Evolutionary conservation across 306 rosid genomes (phyloP), one percentile per base, ranked within the genome.

Genomic region (Amphicarpaea edgeworthii): DNA sequence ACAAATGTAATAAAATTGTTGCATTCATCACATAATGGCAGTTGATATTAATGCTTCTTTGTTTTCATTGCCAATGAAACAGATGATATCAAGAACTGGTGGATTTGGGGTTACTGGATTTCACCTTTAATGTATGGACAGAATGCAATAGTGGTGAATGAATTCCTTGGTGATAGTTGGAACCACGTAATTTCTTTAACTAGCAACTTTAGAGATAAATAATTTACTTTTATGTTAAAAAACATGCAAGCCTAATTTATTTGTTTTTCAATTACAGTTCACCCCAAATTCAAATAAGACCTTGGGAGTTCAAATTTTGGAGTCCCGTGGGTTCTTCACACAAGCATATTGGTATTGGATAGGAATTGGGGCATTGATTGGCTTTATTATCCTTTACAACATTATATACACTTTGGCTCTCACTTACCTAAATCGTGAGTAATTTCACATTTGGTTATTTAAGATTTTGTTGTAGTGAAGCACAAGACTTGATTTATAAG

Each of bases 71-170:
- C 8, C 65, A 24, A 76, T 68, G 28, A 75, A 54, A 69, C 79
- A 88, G 93, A 85, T 24, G 71, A 83, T 68, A 83, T 89, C 68
- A 85, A 85, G 67, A 6, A 17, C 1, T 86, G 93, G 93, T 83
- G 88, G 83, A 83, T 83, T 59, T 89, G 90, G 89, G 89, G 84
- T 63, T 86, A 81, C 60, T 86, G 88, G 90, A 73, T 79, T 10
- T 89, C 90, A 64, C 93, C 93, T 14, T 38, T 89, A 73, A 88
- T 76, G 86, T 88, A 84, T 61, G 90, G 86, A 21, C 90, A 84
- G 54, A 88, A 84, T 84, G 93, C 90, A 12, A 45, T 89, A 19
- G 41, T 76, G 68, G 82, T 66, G 20, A 89, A 89, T 74, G 93
- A 89, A 70, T 86, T 89, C 79, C 87, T 89, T 41, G 93, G 93